Conservation (phyloP, 1,284 basidiomycete genomes). For the Lentinus polychrous region DNA sequence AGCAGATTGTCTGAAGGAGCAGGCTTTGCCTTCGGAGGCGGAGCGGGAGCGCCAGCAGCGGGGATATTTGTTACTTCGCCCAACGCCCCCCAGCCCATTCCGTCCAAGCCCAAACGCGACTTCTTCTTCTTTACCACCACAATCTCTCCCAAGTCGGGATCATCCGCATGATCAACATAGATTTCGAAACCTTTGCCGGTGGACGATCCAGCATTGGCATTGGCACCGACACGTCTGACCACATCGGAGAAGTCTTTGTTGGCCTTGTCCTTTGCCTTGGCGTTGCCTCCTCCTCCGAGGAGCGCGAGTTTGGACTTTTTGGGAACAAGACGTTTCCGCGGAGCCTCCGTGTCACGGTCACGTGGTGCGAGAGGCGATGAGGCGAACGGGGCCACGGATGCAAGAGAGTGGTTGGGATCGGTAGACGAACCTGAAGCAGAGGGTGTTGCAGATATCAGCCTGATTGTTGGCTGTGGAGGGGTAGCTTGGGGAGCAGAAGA, state of each 20-base stretch:
- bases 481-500: conserved; percentile 20
- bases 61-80: conserved; percentile 59
- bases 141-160: conserved; percentile 62
- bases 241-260: conserved; percentile 55
- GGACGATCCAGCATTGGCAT: conserved; percentile 26
- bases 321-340: conserved; percentile 57
- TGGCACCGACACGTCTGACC: conserved; percentile 45
- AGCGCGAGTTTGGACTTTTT: conserved; percentile 66
- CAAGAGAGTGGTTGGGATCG: conserved; percentile 18
- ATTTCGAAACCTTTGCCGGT: conserved; percentile 54
- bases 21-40: conserved; percentile 25
- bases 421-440: conserved; percentile 41
- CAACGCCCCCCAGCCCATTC: conserved; percentile 49
- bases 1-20: conserved; percentile 22
- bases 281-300: conserved; percentile 30
- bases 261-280: conserved; percentile 25
- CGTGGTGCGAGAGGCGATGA: conserved; percentile 29
- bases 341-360: conserved; percentile 22
- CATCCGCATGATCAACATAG: conserved; percentile 60
- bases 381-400: conserved; percentile 23
- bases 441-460: conserved; percentile 62
- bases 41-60: conserved; percentile 8
- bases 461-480: conserved; percentile 48
- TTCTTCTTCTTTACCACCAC: conserved; percentile 77
- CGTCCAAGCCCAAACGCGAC: conserved; percentile 53